These are phyloP conservation scores for Hortaea sp. DNA, from an alignment of 2,329 filamentous ascomycete genomes.

Conservation along the genomic window DNA sequence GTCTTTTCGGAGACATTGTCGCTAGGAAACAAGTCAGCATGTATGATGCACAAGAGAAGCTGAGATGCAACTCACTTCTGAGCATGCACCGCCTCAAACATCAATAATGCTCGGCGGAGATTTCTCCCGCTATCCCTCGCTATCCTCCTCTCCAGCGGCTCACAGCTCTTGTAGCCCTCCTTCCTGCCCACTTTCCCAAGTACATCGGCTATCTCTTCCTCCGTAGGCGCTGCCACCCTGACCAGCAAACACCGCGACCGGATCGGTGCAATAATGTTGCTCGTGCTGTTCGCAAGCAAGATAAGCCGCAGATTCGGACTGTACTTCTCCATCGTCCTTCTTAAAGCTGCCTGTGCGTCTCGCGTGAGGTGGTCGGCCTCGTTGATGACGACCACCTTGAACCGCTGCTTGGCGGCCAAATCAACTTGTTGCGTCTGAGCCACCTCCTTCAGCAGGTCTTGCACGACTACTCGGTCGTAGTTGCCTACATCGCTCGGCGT, in stretches of 20 bases:
- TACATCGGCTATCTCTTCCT: conserved; percentile 72
- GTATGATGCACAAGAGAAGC: background rate
- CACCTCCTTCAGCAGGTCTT: conserved; percentile 93
- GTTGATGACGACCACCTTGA: conserved; percentile 99
- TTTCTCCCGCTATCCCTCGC: conserved; percentile 87
- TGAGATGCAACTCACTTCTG: conserved; percentile 61
- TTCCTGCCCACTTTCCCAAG: conserved; percentile 61
- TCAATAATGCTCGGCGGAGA: conserved; percentile 76
- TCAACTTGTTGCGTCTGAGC: conserved; percentile 99
- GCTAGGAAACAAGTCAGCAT: conserved; percentile 36
- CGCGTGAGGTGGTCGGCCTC: conserved; percentile 90
- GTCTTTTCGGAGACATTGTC: conserved; percentile 84
- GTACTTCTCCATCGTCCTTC: conserved; percentile 99
- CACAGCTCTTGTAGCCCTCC: conserved; percentile 71
- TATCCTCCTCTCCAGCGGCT: conserved; percentile 70
- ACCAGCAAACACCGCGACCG: conserved; percentile 84
- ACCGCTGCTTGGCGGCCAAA: conserved; percentile 74
- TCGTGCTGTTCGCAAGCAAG: conserved; percentile 86
- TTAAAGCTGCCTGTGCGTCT: conserved; percentile 88
- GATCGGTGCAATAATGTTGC: conserved; percentile 98
- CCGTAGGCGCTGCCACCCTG: conserved; percentile 78
- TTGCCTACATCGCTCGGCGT: conserved; percentile 94
- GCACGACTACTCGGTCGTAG: conserved; percentile 90
- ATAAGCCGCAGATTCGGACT: conserved; percentile 89
- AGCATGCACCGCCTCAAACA: conserved; percentile 95